Base-by-base conservation (phyloP, 768 basidiomycete genomes). In the Flagelloscypha sp. region DNA sequence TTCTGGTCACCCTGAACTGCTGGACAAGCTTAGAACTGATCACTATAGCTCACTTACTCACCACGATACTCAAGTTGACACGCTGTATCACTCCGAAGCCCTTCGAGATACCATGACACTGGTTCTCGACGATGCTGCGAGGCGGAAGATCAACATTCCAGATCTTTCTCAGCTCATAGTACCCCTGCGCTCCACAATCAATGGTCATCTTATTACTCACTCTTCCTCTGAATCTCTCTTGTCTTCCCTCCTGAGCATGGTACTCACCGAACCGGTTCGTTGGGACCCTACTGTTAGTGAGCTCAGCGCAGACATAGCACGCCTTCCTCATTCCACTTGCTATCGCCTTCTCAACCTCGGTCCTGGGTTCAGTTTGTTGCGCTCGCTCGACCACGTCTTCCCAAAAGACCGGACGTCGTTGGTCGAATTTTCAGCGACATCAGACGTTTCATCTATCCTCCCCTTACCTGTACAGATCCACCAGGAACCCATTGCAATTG, bases 401-500 rank as follows among this genome's bases (percentile, higher is more conserved):
- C 11, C 5, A 13, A 24, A 35, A 12, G 48, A 52, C 22, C 47
- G 44, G 7, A 33, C 43, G 7, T 41, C 29, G 13, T 20, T 32
- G 5, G 40, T 30, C 17, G n/a, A n/a, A n/a, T n/a, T n/a, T 44
- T 31, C n/a, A 32, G 39, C 7, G 10, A 9, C 21, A 23, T 33
- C 6, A 5, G 35, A 17, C 12, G 7, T 3, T 15, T n/a, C 23
- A 11, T 17, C 12, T 18, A 27, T 6, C 9, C 16, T 24, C 4
- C n/a, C n/a, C n/a, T n/a, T 12, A 12, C 13, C 20, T 11, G 20
- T 3, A 11, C 25, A 5, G 30, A 34, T 27, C 40, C 51, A 59
- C 25, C 64, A 66, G 42, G 66, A 73, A 30, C 68, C 74, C 3
- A 72, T 85, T 31, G 84, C 83, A 0, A 72, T 84, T 37, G 59